Evolutionary conservation across 2,329 filamentous ascomycete species (phyloP), one percentile per base, ranked within the genome.

Genomic region (Xylariales sp.): DNA sequence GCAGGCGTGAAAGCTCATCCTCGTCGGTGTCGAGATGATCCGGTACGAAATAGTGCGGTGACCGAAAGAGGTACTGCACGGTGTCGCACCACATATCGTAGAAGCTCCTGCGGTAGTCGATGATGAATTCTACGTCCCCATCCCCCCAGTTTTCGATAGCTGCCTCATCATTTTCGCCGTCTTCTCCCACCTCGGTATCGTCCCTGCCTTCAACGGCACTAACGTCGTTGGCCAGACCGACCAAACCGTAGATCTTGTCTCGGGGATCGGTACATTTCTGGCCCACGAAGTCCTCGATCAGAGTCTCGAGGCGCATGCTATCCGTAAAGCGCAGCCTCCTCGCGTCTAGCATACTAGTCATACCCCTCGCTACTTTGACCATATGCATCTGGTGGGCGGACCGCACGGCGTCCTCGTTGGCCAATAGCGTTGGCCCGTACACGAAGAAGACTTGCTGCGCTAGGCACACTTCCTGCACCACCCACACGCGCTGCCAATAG

Each of bases 21-120:
- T 62, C 32, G 6, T 65, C 34, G 30, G n/a, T 39, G 7, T 65
- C 23, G n/a, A 55, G 46, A 9, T 59, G 39, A 3, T 49, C 36
- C 23, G 56, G 62, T 1, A 60, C 41, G 5, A 55, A 50, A 46
- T 62, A 66, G 46, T 62, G 50, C 45, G 64, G 58, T n/a, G 43
- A 57, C 14, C 6, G 57, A 39, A 66, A 57, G 41, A 56, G n/a
- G 18, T 66, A 66, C 23, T 45, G 52, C 18, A 66, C 52, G 16
- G 39, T 10, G 46, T 62, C 64, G 36, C 58, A 66, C 64, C 64
- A 62, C 9, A 62, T 62, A 34, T 57, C 46, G 28, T 66, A 66
- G 58, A 46, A 66, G 53, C 45, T 36, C 52, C 57, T 46, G n/a
- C 57, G 50, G 52, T 65, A 65, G 52, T 66, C 64, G n/a, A 66